phyloP scores from a whole-genome alignment of 371 early-diverging fungal genomes.

The Apophysomyces ossiformis region DNA sequence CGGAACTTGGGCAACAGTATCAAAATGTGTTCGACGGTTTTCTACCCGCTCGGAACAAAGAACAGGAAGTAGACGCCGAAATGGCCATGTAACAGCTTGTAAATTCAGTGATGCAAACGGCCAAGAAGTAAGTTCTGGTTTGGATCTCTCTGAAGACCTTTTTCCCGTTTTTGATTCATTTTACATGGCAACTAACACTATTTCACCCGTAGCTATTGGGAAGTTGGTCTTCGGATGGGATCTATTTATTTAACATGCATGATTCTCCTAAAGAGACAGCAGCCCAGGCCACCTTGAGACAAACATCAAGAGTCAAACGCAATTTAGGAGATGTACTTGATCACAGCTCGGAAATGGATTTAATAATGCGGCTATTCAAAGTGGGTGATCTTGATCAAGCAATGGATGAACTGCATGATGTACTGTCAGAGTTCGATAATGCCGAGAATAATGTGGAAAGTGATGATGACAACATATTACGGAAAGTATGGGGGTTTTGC shows the following conservation, averaged over 20 bases:
- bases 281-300: neutral
- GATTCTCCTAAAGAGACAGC: slow-evolving; percentile 27
- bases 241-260: slow-evolving; percentile 66
- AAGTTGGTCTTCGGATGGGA: slow-evolving; percentile 62
- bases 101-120: slow-evolving; percentile 51
- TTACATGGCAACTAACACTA: neutral
- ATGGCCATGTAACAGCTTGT: slow-evolving; percentile 44
- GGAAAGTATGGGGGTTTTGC: slow-evolving; percentile 17
- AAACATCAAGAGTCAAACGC: slow-evolving; percentile 17
- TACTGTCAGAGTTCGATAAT: slow-evolving; percentile 4
- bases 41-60: slow-evolving; percentile 15
- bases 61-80: slow-evolving; percentile 13
- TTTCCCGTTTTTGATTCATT: too few species aligned
- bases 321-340: neutral
- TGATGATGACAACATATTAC: neutral
- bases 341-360: slow-evolving; percentile 6
- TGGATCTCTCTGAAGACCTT: neutral
- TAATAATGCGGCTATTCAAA: slow-evolving; percentile 12
- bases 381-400: slow-evolving; percentile 11
- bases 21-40: slow-evolving; percentile 42
- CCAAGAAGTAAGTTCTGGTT: slow-evolving; percentile 32
- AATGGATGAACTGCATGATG: slow-evolving; percentile 3
- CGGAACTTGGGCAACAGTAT: slow-evolving; percentile 7
- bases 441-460: neutral
- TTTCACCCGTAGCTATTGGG: slow-evolving; percentile 52